Evolutionary conservation across 257 asterid species (phyloP).

Genomic region (Pogostemon cablin): DNA sequence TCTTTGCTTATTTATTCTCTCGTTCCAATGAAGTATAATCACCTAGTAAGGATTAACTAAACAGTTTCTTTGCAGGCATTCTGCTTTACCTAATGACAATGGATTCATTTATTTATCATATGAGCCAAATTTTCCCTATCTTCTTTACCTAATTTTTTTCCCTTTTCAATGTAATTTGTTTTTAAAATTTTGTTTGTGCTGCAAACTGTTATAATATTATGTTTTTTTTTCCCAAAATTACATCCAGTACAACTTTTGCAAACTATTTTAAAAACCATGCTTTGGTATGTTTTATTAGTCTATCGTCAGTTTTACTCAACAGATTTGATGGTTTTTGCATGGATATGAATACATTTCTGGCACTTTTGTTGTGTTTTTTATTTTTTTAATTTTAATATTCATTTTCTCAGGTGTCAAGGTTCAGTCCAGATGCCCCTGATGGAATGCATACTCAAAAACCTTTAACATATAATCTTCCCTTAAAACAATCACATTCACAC

Average conservation of each 20-base stretch:
- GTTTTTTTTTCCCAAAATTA: slow-evolving; percentile 24
- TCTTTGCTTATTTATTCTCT: slow-evolving; percentile 26
- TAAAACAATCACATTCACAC: slow-evolving; percentile 55
- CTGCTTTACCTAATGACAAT: slow-evolving; percentile 12
- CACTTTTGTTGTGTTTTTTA: slow-evolving; percentile 19
- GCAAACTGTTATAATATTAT: slow-evolving; percentile 14
- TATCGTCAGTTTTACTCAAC: slow-evolving; percentile 2
- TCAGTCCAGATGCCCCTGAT: slow-evolving; percentile 60
- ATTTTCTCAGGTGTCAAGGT: slow-evolving; percentile 60
- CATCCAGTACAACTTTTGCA: slow-evolving; percentile 13
- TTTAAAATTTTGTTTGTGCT: slow-evolving; percentile 17
- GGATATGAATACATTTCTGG: slow-evolving; percentile 34
- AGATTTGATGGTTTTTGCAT: slow-evolving; percentile 33
- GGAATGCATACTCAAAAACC: slow-evolving; percentile 50
- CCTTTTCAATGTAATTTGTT: neutral
- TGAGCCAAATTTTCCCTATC: neutral
- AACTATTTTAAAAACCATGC: neutral
- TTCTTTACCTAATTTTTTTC: neutral
- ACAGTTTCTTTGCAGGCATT: slow-evolving; percentile 12
- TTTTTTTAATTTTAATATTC: neutral
- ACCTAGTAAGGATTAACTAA: slow-evolving; percentile 1
- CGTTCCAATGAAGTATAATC: slow-evolving; percentile 10
- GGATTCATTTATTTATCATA: neutral
- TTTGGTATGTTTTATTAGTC: slow-evolving; percentile 18
- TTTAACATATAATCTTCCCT: slow-evolving; percentile 44